Conservation (phyloP, 768 basidiomycete species). For the Trametes elegans region DNA sequence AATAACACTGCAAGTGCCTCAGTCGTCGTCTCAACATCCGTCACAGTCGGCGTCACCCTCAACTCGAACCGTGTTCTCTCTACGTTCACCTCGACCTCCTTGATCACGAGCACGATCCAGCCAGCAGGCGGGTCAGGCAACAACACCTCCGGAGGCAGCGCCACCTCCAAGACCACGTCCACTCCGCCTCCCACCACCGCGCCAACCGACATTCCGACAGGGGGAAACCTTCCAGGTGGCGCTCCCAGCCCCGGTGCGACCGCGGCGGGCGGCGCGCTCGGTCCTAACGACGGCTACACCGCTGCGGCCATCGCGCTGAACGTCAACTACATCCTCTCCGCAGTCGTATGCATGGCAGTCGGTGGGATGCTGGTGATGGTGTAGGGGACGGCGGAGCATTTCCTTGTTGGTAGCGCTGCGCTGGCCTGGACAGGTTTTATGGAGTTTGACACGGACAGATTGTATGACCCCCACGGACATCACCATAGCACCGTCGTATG, state of each 20-base stretch:
- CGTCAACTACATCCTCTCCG: slow-evolving; percentile 43
- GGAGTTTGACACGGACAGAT: slow-evolving; percentile 15
- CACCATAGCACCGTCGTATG: neutral
- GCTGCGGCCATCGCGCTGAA: slow-evolving; percentile 51
- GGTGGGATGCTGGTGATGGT: slow-evolving; percentile 5
- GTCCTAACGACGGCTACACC: slow-evolving; percentile 68
- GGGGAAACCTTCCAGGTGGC: slow-evolving; percentile 44
- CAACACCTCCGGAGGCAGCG: slow-evolving; percentile 27
- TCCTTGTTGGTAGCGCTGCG: neutral
- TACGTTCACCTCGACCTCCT: slow-evolving; percentile 38
- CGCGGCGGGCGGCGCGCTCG: slow-evolving; percentile 47
- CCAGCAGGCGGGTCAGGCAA: slow-evolving; percentile 21
- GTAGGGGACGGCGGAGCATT: neutral
- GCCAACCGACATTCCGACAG: slow-evolving; percentile 51
- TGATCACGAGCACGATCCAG: slow-evolving; percentile 46
- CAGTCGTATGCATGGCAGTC: slow-evolving; percentile 43
- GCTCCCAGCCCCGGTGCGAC: slow-evolving; percentile 62
- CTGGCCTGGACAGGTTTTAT: slow-evolving; percentile 12
- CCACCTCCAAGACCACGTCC: slow-evolving; percentile 37
- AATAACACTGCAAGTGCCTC: slow-evolving; percentile 7
- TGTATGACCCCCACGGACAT: slow-evolving; percentile 19
- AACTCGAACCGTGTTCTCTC: slow-evolving; percentile 38
- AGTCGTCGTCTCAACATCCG: slow-evolving; percentile 14
- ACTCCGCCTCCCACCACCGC: slow-evolving; percentile 56
- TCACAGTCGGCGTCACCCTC: slow-evolving; percentile 38